Percentiles rank a stretch among this genome's conserved stretches.
Conservation (phyloP, 106 monocot species). For the Dioscorea alata region DNA sequence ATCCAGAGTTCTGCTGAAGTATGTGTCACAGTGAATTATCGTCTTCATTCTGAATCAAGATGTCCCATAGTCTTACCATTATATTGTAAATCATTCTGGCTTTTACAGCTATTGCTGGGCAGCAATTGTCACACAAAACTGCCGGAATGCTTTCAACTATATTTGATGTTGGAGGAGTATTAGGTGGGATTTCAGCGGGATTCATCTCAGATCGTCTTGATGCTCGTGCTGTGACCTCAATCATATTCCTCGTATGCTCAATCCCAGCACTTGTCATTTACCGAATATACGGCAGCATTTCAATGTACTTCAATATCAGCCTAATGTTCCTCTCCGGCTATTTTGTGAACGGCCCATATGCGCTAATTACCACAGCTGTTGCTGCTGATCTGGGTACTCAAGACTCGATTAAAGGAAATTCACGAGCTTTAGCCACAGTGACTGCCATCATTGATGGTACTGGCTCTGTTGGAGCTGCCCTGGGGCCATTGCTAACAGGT, state of each 20-base stretch:
- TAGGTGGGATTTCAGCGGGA: slow-evolving; percentile 87
- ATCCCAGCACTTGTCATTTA: slow-evolving; percentile 68
- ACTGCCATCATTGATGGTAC: slow-evolving; percentile 96
- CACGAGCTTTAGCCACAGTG: slow-evolving; percentile 86
- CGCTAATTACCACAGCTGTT: slow-evolving; percentile 91
- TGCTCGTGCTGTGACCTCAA: slow-evolving; percentile 69
- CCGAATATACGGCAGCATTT: slow-evolving; percentile 50
- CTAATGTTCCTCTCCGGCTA: slow-evolving; percentile 86
- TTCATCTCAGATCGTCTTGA: slow-evolving; percentile 70
- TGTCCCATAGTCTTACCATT: too few relatives aligned
- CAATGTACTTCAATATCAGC: slow-evolving; percentile 48
- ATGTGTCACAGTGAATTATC: too few relatives aligned
- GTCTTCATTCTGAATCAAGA: too few relatives aligned
- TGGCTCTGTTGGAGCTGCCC: slow-evolving; percentile 85
- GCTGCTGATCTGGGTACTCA: slow-evolving; percentile 87
- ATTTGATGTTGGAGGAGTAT: slow-evolving; percentile 88
- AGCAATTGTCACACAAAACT: slow-evolving; percentile 58
- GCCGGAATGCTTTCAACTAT: slow-evolving; percentile 85
- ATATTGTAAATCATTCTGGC: background rate
- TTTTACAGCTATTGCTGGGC: slow-evolving; percentile 72
- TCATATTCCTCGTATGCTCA: slow-evolving; percentile 65
- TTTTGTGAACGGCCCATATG: slow-evolving; percentile 92
- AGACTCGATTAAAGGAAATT: slow-evolving; percentile 50
- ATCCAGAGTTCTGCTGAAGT: too few relatives aligned
- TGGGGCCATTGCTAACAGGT: slow-evolving; percentile 86